Evolutionary conservation across 2,329 filamentous ascomycete species (phyloP).

Genomic region (Penicillium glabrum): DNA sequence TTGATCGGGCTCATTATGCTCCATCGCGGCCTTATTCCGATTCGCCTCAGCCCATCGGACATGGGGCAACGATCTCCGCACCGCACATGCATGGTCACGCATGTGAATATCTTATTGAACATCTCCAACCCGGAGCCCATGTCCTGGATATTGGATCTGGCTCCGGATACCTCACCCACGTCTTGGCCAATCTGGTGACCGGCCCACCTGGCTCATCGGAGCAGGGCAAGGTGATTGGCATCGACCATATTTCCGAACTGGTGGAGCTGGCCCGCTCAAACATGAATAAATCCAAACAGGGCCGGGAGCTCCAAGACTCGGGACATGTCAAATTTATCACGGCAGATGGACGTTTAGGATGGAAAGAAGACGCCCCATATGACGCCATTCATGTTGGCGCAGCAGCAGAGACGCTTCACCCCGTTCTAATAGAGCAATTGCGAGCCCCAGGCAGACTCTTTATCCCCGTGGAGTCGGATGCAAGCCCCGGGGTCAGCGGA

Average conservation of each 20-base stretch:
- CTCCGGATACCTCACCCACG: conserved; percentile 81
- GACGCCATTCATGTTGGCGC: conserved; percentile 97
- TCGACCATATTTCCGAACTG: conserved; percentile 71
- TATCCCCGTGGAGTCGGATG: conserved; percentile 59
- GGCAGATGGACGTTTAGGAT: conserved; percentile 72
- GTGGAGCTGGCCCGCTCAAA: conserved; percentile 64
- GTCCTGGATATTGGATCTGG: conserved; percentile 75
- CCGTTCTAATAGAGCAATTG: conserved; percentile 73
- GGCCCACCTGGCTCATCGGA: conserved; percentile 27
- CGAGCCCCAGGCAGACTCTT: conserved; percentile 72
- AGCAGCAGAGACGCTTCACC: conserved; percentile 72
- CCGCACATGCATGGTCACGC: conserved; percentile 72
- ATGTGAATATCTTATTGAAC: conserved; percentile 61
- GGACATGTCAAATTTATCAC: conserved; percentile 71
- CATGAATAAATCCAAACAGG: conserved; percentile 63
- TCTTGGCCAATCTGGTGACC: conserved; percentile 73
- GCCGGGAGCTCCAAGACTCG: conserved; percentile 58
- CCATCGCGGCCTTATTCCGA: conserved; percentile 71
- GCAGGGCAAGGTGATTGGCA: conserved; percentile 60
- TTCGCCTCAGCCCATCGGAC: conserved; percentile 67
- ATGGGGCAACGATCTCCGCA: conserved; percentile 68
- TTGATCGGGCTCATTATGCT: conserved; percentile 85
- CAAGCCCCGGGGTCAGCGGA: conserved; percentile 25
- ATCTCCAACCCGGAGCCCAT: conserved; percentile 54
- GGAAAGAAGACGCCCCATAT: conserved; percentile 63